Base-by-base conservation (phyloP, 2,329 filamentous ascomycete species). In the Thielaviopsis punctulata region DNA sequence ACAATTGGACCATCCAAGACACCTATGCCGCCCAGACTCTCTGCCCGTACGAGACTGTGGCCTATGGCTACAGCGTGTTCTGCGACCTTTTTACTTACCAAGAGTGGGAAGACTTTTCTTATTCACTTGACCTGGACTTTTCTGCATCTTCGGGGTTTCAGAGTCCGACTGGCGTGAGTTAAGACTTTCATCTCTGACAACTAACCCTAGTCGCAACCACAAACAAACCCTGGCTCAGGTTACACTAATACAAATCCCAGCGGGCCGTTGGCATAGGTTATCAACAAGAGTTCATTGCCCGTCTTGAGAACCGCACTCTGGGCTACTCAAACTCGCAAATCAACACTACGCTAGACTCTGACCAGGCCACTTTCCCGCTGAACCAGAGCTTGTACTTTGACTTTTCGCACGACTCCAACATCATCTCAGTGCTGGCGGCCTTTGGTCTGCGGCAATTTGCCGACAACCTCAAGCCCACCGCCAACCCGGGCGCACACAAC, bases 21-120 rank as follows among this genome's bases (percentile, higher is more conserved):
- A 74, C 75, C 0, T 84, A 81, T 63, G 76, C 80, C 18, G 79
- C 79, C 0, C 84, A 88, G 63, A 79, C 71, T 2, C 71, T 88
- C 62, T 89, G 84, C 59, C 79, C 84, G 0, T 89, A 88, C 60
- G 84, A 89, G 63, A 86, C 82, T 0, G 73, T 86, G n/a, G 79
- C 81, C 1, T 80, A 83, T 55, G 84, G 84, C 21, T 88, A 79
- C 67, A 85, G 80, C 58, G 72, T 71, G 9, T 89, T 85, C 68
- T 89, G 84, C 61, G 69, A 77, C 22, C 71, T 89, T 3, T 89
- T 88, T 62, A 86, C 78, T 0, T 85, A 81, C 58, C 70, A 80
- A 19, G 84, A 89, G 61, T 89, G 83, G 83, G 66, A 76, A 48
- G 76, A 73, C 39, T 88, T 82, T 60, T 79, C 80, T 53, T 89